Evolutionary conservation across 805 yeast species (phyloP).

Genomic region (Teunomyces kruisii): DNA sequence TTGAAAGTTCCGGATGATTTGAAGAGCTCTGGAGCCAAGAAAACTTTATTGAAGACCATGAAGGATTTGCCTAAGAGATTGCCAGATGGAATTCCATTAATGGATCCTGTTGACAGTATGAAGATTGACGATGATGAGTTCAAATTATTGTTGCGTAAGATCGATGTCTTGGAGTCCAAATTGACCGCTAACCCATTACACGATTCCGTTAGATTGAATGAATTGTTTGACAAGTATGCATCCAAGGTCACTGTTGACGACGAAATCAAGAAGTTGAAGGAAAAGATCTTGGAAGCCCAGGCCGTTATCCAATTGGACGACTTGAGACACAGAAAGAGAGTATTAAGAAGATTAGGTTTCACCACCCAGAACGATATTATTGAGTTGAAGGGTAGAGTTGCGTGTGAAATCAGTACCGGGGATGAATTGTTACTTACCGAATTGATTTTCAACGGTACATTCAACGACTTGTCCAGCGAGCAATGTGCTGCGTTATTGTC

Average conservation of each 20-base stretch:
- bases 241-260: slow-evolving; percentile 61
- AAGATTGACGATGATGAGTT: slow-evolving; percentile 84
- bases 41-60: slow-evolving; percentile 66
- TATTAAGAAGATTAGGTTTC: slow-evolving; percentile 87
- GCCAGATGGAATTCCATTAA: slow-evolving; percentile 86
- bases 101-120: slow-evolving; percentile 93
- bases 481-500: slow-evolving; percentile 91
- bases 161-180: slow-evolving; percentile 79
- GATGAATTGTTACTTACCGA: slow-evolving; percentile 86
- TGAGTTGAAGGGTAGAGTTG: slow-evolving; percentile 95
- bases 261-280: slow-evolving; percentile 58
- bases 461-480: slow-evolving; percentile 82
- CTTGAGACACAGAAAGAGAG: slow-evolving; percentile 88
- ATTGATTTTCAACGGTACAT: slow-evolving; percentile 91
- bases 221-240: slow-evolving; percentile 63
- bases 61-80: slow-evolving; percentile 79
- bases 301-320: slow-evolving; percentile 94
- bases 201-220: slow-evolving; percentile 58
- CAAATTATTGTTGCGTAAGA: slow-evolving; percentile 65
- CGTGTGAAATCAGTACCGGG: slow-evolving; percentile 93
- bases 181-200: slow-evolving; percentile 67
- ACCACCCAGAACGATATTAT: slow-evolving; percentile 85
- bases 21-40: slow-evolving; percentile 56
- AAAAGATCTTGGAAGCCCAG: slow-evolving; percentile 76
- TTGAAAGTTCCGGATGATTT: slow-evolving; percentile 77